A percentile compares a stretch with the other conserved stretches of the same genome.
phyloP scores from a whole-genome alignment of 495 filamentous ascomycete species.

The Penicillium lagena region DNA sequence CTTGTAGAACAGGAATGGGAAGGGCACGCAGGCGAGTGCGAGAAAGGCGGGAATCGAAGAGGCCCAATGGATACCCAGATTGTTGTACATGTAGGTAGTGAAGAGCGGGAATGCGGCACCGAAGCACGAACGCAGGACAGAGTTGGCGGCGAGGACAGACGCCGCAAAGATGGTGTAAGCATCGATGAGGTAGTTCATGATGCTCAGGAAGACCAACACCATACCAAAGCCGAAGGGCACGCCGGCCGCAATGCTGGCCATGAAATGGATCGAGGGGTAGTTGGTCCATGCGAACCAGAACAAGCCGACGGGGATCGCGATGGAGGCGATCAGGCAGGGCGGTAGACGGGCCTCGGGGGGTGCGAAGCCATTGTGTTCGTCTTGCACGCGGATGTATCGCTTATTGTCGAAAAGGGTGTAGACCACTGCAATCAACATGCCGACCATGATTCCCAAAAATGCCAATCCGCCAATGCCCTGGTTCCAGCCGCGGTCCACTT shows the following conservation, averaged over 20 bases:
- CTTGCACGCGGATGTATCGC: constrained; percentile 33
- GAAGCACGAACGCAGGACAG: constrained; percentile 61
- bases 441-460: constrained; percentile 76
- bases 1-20: constrained; percentile 75
- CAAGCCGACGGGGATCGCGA: constrained; percentile 42
- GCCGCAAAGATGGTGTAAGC: constrained; percentile 77
- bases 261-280: constrained; percentile 61
- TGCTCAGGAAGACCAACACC: constrained; percentile 66
- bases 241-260: constrained; percentile 56
- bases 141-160: constrained; percentile 72
- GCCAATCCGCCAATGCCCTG: constrained; percentile 66
- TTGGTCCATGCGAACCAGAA: constrained; percentile 71
- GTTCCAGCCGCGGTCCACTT: constrained; percentile 65
- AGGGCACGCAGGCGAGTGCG: constrained; percentile 66
- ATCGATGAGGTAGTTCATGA: constrained; percentile 79
- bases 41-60: constrained; percentile 72
- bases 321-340: constrained; percentile 34
- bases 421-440: constrained; percentile 62
- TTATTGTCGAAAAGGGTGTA: constrained; percentile 46
- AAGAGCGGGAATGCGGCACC: constrained; percentile 85
- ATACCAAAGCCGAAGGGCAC: constrained; percentile 70
- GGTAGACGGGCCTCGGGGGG: constrained; percentile 45
- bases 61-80: constrained; percentile 79
- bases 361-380: constrained; percentile 32
- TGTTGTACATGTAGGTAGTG: constrained; percentile 68